Conservation (phyloP, 179 eudicot genomes). For the Silene vulgaris region DNA sequence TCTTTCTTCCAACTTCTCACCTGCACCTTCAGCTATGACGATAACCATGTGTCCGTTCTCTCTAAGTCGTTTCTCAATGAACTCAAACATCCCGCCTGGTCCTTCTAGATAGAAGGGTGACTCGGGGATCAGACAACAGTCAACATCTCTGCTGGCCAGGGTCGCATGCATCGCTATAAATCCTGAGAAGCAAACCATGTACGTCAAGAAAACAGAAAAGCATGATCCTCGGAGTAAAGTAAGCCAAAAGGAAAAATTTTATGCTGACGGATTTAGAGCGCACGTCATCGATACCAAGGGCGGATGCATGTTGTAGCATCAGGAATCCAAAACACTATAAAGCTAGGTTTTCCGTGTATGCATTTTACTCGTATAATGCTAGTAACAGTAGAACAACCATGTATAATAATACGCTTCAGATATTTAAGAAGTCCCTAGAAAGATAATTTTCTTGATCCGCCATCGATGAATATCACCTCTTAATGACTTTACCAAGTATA, state of each 20-base stretch:
- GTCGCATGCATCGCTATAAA: conserved; percentile 93
- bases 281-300: neutral
- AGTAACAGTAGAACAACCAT: no score
- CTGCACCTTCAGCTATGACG: conserved; percentile 97
- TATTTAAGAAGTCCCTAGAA: neutral
- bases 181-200: conserved; percentile 40
- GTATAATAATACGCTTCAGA: neutral
- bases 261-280: neutral
- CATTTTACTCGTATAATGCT: neutral
- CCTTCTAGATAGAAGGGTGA: conserved; percentile 88
- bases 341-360: neutral
- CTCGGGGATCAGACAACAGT: conserved; percentile 97
- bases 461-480: neutral
- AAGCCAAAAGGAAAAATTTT: neutral
- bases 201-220: neutral
- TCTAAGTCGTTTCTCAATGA: conserved; percentile 59
- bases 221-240: neutral
- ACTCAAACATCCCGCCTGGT: conserved; percentile 74
- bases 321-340: neutral
- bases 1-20: conserved; percentile 51
- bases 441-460: no score
- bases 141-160: conserved; percentile 92
- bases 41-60: conserved; percentile 92
- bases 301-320: neutral
- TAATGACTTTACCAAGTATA: neutral